Conservation (phyloP, 768 basidiomycete species). For the Dentipellis fragilis region DNA sequence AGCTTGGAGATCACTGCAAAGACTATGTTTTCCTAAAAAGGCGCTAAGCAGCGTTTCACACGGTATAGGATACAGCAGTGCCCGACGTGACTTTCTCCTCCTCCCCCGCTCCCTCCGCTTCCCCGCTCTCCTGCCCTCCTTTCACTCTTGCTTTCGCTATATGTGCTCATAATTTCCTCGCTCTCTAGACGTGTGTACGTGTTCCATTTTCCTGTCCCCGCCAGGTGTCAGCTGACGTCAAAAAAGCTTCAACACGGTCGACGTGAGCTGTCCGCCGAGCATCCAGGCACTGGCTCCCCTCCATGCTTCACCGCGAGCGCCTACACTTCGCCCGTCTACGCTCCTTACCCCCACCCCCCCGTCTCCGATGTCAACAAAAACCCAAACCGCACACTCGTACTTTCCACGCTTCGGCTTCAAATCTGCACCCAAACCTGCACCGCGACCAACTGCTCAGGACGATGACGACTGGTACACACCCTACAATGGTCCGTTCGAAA, state of each 20-base stretch:
- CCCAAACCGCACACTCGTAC: constrained; percentile 20
- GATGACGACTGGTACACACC: constrained; percentile 55
- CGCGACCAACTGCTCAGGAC: constrained; percentile 14
- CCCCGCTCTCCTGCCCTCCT: background rate
- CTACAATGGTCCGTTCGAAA: constrained; percentile 54
- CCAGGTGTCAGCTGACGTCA: too few relatives aligned
- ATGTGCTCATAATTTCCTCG: background rate
- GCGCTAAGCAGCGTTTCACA: background rate
- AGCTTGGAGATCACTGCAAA: background rate
- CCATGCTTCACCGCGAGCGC: background rate
- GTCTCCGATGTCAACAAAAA: constrained; percentile 25
- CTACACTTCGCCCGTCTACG: background rate
- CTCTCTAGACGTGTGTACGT: background rate
- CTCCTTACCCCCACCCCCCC: background rate
- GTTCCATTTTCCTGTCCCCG: too few relatives aligned
- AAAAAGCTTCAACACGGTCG: background rate
- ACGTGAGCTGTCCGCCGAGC: background rate
- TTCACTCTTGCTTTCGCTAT: background rate
- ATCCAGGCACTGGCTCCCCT: background rate
- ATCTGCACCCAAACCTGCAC: constrained; percentile 12
- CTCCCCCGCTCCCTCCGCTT: background rate
- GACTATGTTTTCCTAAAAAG: background rate
- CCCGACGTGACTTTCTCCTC: background rate
- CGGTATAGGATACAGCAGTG: background rate
- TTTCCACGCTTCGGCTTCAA: constrained; percentile 29